Evolutionary conservation across 2,329 filamentous ascomycete genomes (phyloP), one percentile per base, ranked within the genome.

Genomic region (Acephala macrosclerotiorum): DNA sequence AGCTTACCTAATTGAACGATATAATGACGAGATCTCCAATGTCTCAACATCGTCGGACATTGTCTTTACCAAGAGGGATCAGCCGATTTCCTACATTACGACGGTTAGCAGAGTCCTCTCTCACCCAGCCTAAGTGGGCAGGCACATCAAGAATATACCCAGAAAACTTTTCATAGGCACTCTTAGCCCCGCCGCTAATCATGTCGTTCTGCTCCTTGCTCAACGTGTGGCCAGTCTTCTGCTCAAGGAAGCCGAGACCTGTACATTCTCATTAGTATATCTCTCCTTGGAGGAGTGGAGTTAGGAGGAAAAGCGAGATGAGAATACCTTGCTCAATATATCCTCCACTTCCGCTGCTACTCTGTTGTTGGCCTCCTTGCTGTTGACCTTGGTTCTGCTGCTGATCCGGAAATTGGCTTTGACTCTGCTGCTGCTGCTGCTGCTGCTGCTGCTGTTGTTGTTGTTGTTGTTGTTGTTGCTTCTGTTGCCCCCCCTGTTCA

Each of bases 181-280:
- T 7, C 45, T 49, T 22, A n/a, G 45, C 45, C n/a, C 18, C 45
- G n/a, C n/a, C 25, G 11, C n/a, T 22, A n/a, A 49, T 11, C n/a
- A 2, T 4, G 7, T 49, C 45, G n/a, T 49, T 49, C 45, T 49
- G 45, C 45, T 49, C n/a, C 20, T 49, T n/a, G 45, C 45, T 49
- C 45, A 49, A 49, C 4, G 11, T 20, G 25, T 49, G 45, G 12
- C 45, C 45, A 22, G 45, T 49, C 45, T 49, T 49, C 45, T 49
- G 45, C 45, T 49, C 45, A n/a, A 49, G 45, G n/a, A 49, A 49
- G 45, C 25, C 25, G 45, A 49, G 45, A 1, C 45, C 45, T 49
- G 12, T 40, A 40, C 2, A 11, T 12, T 40, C 18, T 16, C 11
- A 40, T 40, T 40, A 40, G 36, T 16, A 40, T 5, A 16, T 11